Evolutionary conservation across 805 yeast genomes (phyloP).

Genomic region (Maudiozyma bulderi): DNA sequence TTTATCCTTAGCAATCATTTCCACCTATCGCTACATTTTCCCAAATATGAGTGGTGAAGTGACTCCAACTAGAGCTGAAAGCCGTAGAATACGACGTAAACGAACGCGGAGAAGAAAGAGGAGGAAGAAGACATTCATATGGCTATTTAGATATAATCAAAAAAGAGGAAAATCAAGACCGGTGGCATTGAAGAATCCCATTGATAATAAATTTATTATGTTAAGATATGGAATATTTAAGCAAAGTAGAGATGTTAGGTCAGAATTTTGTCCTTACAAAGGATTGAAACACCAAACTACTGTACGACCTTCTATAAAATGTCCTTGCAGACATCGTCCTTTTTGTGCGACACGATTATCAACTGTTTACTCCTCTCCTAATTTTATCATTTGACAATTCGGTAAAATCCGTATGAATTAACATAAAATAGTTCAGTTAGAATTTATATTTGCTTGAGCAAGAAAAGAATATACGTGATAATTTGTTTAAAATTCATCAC

Average conservation of each 20-base stretch:
- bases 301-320: conserved; percentile 9
- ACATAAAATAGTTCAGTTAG: no score
- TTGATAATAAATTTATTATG: conserved; percentile 4
- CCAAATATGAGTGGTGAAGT: neutral
- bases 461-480: no score
- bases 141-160: neutral
- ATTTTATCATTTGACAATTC: neutral
- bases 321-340: conserved; percentile 11
- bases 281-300: conserved; percentile 13
- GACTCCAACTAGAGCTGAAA: neutral
- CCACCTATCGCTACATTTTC: no score
- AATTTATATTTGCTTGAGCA: no score
- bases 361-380: neutral
- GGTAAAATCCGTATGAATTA: neutral
- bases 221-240: conserved; percentile 15
- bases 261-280: conserved; percentile 13
- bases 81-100: neutral
- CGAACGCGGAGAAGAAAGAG: neutral
- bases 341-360: conserved; percentile 15
- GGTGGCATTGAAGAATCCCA: conserved; percentile 3
- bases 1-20: no score
- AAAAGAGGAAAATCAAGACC: neutral
- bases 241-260: conserved; percentile 14
- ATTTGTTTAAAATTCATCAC: no score
- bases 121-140: neutral